Evolutionary conservation across 1,284 basidiomycete genomes (phyloP).

Genomic region (Moniliella sp.): DNA sequence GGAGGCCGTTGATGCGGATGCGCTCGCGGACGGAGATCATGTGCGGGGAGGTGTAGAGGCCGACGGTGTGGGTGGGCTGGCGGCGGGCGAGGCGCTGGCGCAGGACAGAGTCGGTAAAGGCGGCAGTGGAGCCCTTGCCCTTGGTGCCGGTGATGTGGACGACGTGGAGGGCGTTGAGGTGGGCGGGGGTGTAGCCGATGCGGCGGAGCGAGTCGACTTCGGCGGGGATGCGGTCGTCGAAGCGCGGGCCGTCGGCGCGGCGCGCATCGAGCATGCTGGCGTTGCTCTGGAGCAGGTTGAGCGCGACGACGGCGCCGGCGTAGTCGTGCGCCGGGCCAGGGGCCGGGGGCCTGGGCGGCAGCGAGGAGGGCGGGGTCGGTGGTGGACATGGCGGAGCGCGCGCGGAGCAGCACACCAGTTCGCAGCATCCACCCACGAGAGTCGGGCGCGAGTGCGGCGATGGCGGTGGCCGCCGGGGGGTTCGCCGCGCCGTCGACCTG

Average conservation of each 20-base stretch:
- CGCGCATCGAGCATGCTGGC: constrained; percentile 68
- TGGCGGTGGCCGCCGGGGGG: too few species aligned
- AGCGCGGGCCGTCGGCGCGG: constrained; percentile 51
- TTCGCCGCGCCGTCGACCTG: too few species aligned
- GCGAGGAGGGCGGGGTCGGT: too few species aligned
- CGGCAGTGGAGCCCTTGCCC: constrained; percentile 90
- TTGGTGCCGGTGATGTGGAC: constrained; percentile 96
- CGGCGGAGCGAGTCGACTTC: constrained; percentile 71
- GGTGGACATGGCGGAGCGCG: too few species aligned
- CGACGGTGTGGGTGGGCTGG: constrained; percentile 33
- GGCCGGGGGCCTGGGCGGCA: neutral
- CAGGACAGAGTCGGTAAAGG: constrained; percentile 43
- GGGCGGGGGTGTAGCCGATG: constrained; percentile 59
- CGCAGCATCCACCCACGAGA: too few species aligned
- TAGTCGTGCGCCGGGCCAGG: constrained; percentile 11
- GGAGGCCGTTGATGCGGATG: constrained; percentile 74
- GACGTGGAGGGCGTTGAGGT: constrained; percentile 71
- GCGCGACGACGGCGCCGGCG: constrained; percentile 56
- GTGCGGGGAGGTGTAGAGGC: constrained; percentile 90
- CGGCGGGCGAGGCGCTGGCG: constrained; percentile 34
- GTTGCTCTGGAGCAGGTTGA: constrained; percentile 86
- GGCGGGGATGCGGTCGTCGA: constrained; percentile 56
- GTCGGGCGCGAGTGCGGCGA: too few species aligned
- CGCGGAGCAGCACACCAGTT: too few species aligned
- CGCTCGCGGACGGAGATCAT: constrained; percentile 84